Evolutionary conservation across 2,329 filamentous ascomycete genomes (phyloP).

Genomic region (Cephalotrichum gorgonifer): DNA sequence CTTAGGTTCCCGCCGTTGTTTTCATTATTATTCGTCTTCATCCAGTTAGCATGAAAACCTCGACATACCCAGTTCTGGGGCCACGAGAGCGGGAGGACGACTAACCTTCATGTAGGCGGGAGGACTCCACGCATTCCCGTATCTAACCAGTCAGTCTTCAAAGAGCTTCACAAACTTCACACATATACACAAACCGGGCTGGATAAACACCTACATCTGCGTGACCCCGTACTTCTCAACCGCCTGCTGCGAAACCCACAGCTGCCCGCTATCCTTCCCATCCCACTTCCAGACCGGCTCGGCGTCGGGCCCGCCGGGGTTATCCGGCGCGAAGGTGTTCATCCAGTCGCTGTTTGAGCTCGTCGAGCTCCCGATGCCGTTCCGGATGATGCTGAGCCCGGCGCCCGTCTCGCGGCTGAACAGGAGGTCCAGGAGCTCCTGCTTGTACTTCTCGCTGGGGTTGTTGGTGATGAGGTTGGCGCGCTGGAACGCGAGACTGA

Average conservation of each 20-base stretch:
- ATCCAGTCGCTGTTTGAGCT: constrained; percentile 23
- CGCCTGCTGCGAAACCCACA: constrained; percentile 41
- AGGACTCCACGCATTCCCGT: constrained; percentile 34
- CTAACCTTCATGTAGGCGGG: constrained; percentile 34
- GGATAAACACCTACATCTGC: no score
- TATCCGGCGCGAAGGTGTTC: constrained; percentile 19
- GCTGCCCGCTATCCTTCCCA: constrained; percentile 34
- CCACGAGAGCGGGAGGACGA: neutral
- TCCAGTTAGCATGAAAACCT: neutral
- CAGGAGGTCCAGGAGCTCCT: constrained; percentile 29
- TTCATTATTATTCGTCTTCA: constrained; percentile 5
- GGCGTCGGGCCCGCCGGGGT: constrained; percentile 28
- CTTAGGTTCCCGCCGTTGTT: constrained; percentile 6
- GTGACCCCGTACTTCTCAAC: constrained; percentile 22
- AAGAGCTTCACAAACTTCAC: no score
- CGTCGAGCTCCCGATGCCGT: constrained; percentile 31
- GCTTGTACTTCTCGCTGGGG: constrained; percentile 14
- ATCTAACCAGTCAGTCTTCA: no score
- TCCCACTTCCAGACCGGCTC: constrained; percentile 34
- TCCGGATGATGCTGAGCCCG: constrained; percentile 38
- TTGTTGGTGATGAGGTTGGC: constrained; percentile 11
- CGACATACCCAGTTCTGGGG: neutral
- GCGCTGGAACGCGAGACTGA: constrained; percentile 35
- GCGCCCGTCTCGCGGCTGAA: constrained; percentile 34
- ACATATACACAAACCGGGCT: no score